These are phyloP conservation scores for Aspergillus puulaauensis DNA, from an alignment of 2,329 filamentous ascomycete genomes.

Conservation along the genomic window DNA sequence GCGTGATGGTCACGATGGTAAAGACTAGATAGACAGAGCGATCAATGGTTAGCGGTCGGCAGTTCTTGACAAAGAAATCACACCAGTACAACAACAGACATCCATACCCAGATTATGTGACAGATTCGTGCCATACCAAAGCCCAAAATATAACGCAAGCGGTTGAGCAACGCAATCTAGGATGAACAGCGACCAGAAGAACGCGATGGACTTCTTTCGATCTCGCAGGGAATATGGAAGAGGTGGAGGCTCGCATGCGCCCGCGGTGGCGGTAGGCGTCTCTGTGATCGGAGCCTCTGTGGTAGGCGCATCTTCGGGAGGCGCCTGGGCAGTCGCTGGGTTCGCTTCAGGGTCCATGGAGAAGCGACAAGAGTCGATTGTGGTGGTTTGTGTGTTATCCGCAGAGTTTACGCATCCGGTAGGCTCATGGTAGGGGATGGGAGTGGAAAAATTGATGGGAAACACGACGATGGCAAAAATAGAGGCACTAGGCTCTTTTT, in stretches of 20 bases:
- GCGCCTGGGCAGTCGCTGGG: conserved; percentile 17
- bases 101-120: conserved; percentile 42
- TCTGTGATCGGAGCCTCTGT: conserved; percentile 12
- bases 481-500: background rate
- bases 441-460: background rate
- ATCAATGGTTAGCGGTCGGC: background rate
- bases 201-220: conserved; percentile 55
- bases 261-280: conserved; percentile 7
- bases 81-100: background rate
- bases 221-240: conserved; percentile 57
- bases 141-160: conserved; percentile 59
- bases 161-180: conserved; percentile 60
- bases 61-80: background rate
- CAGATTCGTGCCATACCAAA: conserved; percentile 59
- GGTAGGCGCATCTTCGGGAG: background rate
- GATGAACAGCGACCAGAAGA: conserved; percentile 61
- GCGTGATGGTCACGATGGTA: conserved; percentile 40
- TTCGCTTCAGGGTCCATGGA: conserved; percentile 36
- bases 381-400: conserved; percentile 13
- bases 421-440: background rate
- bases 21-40: conserved; percentile 32
- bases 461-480: background rate
- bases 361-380: conserved; percentile 14
- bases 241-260: conserved; percentile 42
- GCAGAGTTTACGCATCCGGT: conserved; percentile 3